Percentiles rank a stretch among this genome's conserved stretches.
phyloP scores from a whole-genome alignment of 345 rosid species.

The Toxicodendron radicans region DNA sequence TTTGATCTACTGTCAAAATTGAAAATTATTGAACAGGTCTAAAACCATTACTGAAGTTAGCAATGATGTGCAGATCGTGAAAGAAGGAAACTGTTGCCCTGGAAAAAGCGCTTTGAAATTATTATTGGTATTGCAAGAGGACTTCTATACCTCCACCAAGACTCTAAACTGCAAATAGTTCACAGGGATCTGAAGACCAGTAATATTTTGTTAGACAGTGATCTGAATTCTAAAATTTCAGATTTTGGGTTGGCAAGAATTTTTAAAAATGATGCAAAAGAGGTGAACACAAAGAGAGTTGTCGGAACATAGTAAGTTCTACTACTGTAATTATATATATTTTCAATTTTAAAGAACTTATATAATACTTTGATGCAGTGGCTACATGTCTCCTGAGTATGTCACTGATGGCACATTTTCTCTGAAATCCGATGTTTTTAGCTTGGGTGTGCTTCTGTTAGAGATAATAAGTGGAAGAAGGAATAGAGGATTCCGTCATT shows the following conservation, averaged over 20 bases:
- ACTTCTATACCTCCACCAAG: slow-evolving; percentile 52
- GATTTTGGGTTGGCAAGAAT: slow-evolving; percentile 46
- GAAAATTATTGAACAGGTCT: neutral
- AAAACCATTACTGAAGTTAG: neutral
- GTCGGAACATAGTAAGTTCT: slow-evolving; percentile 50
- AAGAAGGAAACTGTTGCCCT: slow-evolving; percentile 29
- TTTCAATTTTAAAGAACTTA: too few species aligned
- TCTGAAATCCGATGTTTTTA: slow-evolving; percentile 32
- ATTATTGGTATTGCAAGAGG: slow-evolving; percentile 49
- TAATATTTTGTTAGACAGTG: slow-evolving; percentile 31
- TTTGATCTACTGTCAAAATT: too few species aligned
- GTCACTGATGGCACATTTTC: slow-evolving; percentile 27
- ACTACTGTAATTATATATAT: neutral
- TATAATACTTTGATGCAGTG: slow-evolving; percentile 4
- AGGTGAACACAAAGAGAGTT: slow-evolving; percentile 42
- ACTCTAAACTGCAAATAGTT: slow-evolving; percentile 45
- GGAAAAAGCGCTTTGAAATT: slow-evolving; percentile 25
- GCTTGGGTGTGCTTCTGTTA: slow-evolving; percentile 33
- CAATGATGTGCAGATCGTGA: slow-evolving; percentile 28
- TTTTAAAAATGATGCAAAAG: slow-evolving; percentile 22
- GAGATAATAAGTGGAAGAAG: slow-evolving; percentile 34
- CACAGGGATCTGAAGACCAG: slow-evolving; percentile 49
- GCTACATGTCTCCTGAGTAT: slow-evolving; percentile 32
- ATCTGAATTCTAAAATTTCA: slow-evolving; percentile 35
- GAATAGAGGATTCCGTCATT: slow-evolving; percentile 33